A percentile compares a stretch with the other conserved stretches of the same genome.
Evolutionary conservation across 2,329 filamentous ascomycete species (phyloP).

Genomic region (Hypoxylon sp.): DNA sequence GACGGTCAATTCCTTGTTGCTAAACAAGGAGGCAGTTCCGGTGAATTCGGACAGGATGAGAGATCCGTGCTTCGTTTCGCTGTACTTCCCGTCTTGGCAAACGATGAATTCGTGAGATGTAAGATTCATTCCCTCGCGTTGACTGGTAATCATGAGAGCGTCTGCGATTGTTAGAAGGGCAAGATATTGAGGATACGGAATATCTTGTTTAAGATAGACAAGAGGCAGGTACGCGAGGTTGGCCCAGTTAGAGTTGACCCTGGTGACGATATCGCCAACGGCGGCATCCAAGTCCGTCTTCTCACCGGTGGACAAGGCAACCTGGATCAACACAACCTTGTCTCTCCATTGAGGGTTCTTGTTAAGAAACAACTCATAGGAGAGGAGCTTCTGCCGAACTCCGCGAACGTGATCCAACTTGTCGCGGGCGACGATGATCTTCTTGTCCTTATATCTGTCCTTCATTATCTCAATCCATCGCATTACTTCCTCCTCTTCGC

Average conservation of each 20-base stretch:
- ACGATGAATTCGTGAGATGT: constrained; percentile 94
- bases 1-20: constrained; percentile 80
- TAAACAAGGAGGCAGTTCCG: constrained; percentile 86
- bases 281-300: constrained; percentile 87
- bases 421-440: constrained; percentile 89
- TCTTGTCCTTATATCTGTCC: constrained; percentile 87
- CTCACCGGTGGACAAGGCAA: constrained; percentile 89
- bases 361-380: constrained; percentile 93
- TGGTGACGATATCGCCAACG: constrained; percentile 91
- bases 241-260: constrained; percentile 91
- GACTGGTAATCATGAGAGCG: constrained; percentile 90
- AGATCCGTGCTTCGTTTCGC: constrained; percentile 82
- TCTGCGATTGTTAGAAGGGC: constrained; percentile 90
- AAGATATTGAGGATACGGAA: constrained; percentile 92
- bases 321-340: constrained; percentile 89
- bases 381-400: constrained; percentile 90
- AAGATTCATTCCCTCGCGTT: constrained; percentile 97
- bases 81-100: constrained; percentile 83
- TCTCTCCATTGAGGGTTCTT: constrained; percentile 91
- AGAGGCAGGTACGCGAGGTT: constrained; percentile 92
- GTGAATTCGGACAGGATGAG: constrained; percentile 96
- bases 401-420: constrained; percentile 94
- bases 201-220: constrained; percentile 94
- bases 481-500: constrained; percentile 75
- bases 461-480: constrained; percentile 83